phyloP scores from a whole-genome alignment of 1,139 yeast genomes.

The Scheffersomyces insectosa region DNA sequence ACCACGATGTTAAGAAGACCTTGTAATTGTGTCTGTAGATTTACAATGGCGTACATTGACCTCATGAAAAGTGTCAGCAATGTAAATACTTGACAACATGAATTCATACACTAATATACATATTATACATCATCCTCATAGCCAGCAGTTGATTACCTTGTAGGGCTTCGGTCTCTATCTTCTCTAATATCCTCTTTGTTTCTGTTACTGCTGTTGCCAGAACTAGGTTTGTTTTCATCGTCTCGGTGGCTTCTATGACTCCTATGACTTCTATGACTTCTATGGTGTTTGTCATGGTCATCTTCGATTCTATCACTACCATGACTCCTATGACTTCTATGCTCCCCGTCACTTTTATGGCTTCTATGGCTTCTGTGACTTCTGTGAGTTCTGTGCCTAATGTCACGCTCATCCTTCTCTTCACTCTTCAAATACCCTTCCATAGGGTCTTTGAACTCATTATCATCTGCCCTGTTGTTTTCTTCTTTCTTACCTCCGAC shows the following conservation, averaged over 20 bases:
- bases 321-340: constrained; percentile 2
- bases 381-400: constrained; percentile 2
- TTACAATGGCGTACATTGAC: constrained; percentile 1
- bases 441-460: constrained; percentile 18
- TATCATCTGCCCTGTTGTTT: constrained; percentile 14
- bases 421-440: constrained; percentile 3
- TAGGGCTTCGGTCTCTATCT: constrained; percentile 3
- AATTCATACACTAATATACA: background rate
- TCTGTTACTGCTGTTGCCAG: background rate
- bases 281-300: constrained; percentile 4
- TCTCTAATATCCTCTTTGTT: too few species aligned
- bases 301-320: background rate
- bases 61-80: background rate
- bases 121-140: background rate
- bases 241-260: constrained; percentile 7
- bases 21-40: background rate
- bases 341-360: background rate
- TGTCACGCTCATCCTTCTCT: background rate
- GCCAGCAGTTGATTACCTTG: background rate
- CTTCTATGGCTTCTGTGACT: constrained; percentile 3
- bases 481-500: constrained; percentile 1
- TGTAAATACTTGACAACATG: too few species aligned
- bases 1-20: constrained; percentile 13
- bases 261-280: constrained; percentile 6
- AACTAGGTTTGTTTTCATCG: background rate